Percentiles rank a stretch among this genome's conserved stretches.
Conservation (phyloP, 2,329 filamentous ascomycete species). For the Phoma sp. region DNA sequence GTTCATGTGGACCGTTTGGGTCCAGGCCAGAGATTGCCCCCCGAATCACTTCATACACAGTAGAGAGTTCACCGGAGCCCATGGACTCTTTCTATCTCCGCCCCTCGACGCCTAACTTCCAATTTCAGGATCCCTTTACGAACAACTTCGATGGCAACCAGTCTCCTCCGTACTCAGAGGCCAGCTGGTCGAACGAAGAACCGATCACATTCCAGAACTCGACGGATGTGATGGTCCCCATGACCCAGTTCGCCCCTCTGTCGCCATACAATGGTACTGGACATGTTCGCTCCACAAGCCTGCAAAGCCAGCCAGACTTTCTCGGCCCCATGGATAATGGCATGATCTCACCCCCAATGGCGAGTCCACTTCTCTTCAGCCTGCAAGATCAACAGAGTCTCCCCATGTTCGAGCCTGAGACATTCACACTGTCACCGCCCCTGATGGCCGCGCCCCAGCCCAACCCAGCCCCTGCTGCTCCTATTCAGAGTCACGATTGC, state of each 20-base stretch:
- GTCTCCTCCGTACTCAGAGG: constrained; percentile 45
- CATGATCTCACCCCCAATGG: constrained; percentile 33
- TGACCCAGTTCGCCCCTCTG: constrained; percentile 35
- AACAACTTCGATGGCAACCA: constrained; percentile 40
- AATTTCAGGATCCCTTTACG: constrained; percentile 45
- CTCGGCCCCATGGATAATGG: constrained; percentile 33
- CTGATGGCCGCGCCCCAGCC: constrained; percentile 37
- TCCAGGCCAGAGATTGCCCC: constrained; percentile 43
- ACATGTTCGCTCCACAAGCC: constrained; percentile 38
- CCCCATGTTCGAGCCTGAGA: constrained; percentile 20
- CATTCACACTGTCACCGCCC: constrained; percentile 12
- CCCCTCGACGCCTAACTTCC: constrained; percentile 45
- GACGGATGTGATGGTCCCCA: constrained; percentile 35
- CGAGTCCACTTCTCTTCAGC: constrained; percentile 34
- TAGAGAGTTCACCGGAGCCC: constrained; percentile 48
- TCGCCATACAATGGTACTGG: constrained; percentile 25
- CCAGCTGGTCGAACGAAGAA: constrained; percentile 44
- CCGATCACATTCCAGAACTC: constrained; percentile 40
- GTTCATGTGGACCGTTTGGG: constrained; percentile 40
- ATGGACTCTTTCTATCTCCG: constrained; percentile 44
- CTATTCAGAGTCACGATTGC: constrained; percentile 42
- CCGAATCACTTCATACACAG: constrained; percentile 37
- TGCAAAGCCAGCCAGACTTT: constrained; percentile 44
- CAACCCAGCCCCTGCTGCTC: constrained; percentile 33
- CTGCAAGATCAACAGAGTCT: constrained; percentile 35